These are phyloP conservation scores for Hyphodiscus hymeniophilus DNA, from an alignment of 495 filamentous ascomycete species.

Conservation along the genomic window DNA sequence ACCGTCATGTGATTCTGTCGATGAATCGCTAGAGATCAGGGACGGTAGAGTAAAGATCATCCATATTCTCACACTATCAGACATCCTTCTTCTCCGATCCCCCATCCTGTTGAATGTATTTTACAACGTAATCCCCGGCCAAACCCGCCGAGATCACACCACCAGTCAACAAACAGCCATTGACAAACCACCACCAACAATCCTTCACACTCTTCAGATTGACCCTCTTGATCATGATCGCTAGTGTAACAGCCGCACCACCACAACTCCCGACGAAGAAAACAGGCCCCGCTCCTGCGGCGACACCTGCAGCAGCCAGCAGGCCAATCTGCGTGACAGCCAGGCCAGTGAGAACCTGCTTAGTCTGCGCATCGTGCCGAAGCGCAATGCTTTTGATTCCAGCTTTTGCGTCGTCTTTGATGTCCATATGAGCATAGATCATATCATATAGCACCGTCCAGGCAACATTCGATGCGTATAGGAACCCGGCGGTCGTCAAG, in stretches of 20 bases:
- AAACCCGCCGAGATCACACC: slow-evolving; percentile 43
- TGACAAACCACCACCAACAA: slow-evolving; percentile 96
- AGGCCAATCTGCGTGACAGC: slow-evolving; percentile 71
- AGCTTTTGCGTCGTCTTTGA: slow-evolving; percentile 84
- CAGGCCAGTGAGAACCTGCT: slow-evolving; percentile 69
- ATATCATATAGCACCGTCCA: slow-evolving; percentile 98
- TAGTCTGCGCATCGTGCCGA: slow-evolving; percentile 81
- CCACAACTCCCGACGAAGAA: slow-evolving; percentile 85
- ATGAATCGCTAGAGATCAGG: too few relatives aligned
- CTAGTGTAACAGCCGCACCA: slow-evolving; percentile 65
- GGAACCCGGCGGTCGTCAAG: slow-evolving; percentile 54
- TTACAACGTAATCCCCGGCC: slow-evolving; percentile 40
- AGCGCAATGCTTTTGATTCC: slow-evolving; percentile 95
- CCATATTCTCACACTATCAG: neutral
- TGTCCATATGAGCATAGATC: slow-evolving; percentile 99
- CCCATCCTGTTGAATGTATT: slow-evolving; percentile 21
- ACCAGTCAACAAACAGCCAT: slow-evolving; percentile 50
- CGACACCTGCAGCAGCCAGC: slow-evolving; percentile 66
- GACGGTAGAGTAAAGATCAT: too few relatives aligned
- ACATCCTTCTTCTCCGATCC: slow-evolving; percentile 2
- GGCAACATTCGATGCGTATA: slow-evolving; percentile 81
- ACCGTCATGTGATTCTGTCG: too few relatives aligned
- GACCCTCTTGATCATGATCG: slow-evolving; percentile 83
- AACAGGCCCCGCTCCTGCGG: slow-evolving; percentile 67
- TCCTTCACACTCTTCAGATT: slow-evolving; percentile 73